Percentiles rank a stretch among this genome's conserved stretches.
These are phyloP conservation scores for Hordeum vulgare DNA, from an alignment of 176 grass and related monocot species.

Conservation along the genomic window DNA sequence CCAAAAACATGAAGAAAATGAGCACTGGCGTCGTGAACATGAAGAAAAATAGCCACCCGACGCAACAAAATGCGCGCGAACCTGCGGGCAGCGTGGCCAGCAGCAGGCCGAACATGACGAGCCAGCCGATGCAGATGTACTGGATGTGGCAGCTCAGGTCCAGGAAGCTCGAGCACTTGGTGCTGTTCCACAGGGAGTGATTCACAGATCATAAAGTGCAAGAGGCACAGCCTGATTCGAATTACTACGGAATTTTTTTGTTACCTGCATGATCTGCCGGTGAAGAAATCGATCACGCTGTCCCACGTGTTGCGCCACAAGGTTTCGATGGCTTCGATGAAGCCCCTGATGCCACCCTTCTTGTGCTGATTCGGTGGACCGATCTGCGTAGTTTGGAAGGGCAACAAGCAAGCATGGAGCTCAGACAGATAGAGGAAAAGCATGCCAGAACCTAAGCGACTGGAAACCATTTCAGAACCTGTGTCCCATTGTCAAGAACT, in stretches of 20 bases:
- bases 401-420: background rate
- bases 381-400: background rate
- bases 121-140: conserved; percentile 56
- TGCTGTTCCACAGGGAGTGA: conserved; percentile 21
- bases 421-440: background rate
- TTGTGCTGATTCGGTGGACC: background rate
- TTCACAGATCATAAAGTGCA: background rate
- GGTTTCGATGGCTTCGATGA: conserved; percentile 44
- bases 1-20: background rate
- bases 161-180: conserved; percentile 60
- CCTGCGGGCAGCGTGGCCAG: conserved; percentile 43
- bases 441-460: background rate
- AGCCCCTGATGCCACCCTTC: conserved; percentile 28
- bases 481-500: conserved; percentile 80
- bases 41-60: background rate
- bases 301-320: conserved; percentile 36
- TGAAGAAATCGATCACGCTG: conserved; percentile 47
- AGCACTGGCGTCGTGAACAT: background rate
- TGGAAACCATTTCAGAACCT: conserved; percentile 37
- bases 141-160: conserved; percentile 69
- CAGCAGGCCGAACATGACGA: conserved; percentile 48
- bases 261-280: conserved; percentile 72
- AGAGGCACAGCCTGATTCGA: background rate
- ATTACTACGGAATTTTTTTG: background rate
- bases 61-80: background rate